Percentiles rank a stretch among this genome's conserved stretches.
These are phyloP conservation scores for Yamadazyma olivae DNA, from an alignment of 805 yeast genomes.

Conservation along the genomic window DNA sequence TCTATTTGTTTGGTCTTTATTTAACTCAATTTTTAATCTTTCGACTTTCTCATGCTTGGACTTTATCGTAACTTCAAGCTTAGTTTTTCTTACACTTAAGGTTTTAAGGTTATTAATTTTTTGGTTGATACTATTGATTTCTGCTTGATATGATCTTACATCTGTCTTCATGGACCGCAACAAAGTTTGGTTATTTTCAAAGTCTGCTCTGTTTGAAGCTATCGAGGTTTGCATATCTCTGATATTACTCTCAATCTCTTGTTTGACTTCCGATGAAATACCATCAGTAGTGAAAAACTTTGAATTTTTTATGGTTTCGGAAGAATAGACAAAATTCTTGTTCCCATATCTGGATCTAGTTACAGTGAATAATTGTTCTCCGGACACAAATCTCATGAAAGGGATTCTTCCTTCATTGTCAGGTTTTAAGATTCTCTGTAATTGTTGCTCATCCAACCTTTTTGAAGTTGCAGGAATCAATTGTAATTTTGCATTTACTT, in stretches of 20 bases:
- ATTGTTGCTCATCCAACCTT: constrained; percentile 41
- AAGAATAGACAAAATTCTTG: constrained; percentile 45
- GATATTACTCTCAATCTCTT: constrained; percentile 17
- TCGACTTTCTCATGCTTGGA: constrained; percentile 25
- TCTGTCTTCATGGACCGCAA: neutral
- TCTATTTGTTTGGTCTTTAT: constrained; percentile 40
- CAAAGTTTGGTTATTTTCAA: neutral
- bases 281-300: constrained; percentile 32
- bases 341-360: constrained; percentile 63
- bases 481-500: constrained; percentile 45
- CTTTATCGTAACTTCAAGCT: constrained; percentile 21
- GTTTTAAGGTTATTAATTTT: neutral
- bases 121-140: neutral
- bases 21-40: constrained; percentile 33
- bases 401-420: constrained; percentile 37
- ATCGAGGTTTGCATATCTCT: constrained; percentile 9
- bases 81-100: constrained; percentile 5
- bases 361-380: constrained; percentile 49
- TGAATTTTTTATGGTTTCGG: constrained; percentile 31
- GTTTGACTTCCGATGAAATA: constrained; percentile 18
- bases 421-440: constrained; percentile 33
- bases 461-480: constrained; percentile 61
- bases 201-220: neutral
- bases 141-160: neutral
- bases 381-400: constrained; percentile 60